Conservation (phyloP, 257 asterid species). For the Solanum chilense region DNA sequence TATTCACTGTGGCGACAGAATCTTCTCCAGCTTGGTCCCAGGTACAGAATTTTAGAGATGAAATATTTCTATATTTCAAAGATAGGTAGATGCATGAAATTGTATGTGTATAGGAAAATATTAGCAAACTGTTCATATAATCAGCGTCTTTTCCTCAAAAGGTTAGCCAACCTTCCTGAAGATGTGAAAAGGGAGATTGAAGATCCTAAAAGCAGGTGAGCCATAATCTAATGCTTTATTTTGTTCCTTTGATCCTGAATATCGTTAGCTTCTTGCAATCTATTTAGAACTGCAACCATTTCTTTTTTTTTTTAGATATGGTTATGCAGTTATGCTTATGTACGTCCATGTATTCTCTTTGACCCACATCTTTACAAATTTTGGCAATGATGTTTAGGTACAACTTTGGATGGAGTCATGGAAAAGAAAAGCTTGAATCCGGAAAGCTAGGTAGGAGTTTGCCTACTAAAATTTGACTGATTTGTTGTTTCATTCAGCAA, state of each 20-base stretch:
- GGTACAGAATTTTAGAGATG: constrained; percentile 22
- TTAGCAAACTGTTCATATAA: background rate
- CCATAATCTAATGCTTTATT: background rate
- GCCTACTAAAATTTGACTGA: background rate
- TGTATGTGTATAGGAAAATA: background rate
- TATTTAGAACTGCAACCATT: background rate
- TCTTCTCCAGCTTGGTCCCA: constrained; percentile 74
- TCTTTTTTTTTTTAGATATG: background rate
- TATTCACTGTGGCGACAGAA: constrained; percentile 54
- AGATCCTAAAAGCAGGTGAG: constrained; percentile 74
- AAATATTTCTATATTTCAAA: background rate
- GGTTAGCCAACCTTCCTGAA: constrained; percentile 73
- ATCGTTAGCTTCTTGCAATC: background rate
- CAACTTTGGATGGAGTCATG: constrained; percentile 98
- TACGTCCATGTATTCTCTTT: background rate
- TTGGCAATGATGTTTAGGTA: constrained; percentile 33
- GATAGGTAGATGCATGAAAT: background rate
- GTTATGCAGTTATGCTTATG: background rate
- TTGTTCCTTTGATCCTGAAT: background rate
- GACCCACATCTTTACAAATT: background rate
- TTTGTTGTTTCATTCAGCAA: background rate
- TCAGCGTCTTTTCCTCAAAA: constrained; percentile 17
- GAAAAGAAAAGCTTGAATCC: constrained; percentile 86
- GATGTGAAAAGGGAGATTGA: constrained; percentile 53
- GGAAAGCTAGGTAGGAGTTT: constrained; percentile 67